A percentile compares a stretch with the other conserved stretches of the same genome.
phyloP scores from a whole-genome alignment of 352 stramenopile species.

The Blastocystis sp. region DNA sequence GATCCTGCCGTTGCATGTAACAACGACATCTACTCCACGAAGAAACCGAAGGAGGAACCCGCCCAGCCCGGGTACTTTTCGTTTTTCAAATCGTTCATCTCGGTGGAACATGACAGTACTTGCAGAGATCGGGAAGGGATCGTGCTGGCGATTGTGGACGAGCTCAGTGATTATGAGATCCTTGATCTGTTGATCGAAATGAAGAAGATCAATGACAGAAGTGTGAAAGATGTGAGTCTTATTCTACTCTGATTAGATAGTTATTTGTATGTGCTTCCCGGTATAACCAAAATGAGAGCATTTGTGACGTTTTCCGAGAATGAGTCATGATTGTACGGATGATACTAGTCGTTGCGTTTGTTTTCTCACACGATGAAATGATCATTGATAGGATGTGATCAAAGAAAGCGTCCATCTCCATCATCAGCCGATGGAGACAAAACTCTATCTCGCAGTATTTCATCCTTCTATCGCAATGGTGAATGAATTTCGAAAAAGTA shows the following conservation, averaged over 20 bases:
- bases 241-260: not conserved
- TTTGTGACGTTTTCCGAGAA: not conserved
- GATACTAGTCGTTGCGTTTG: not conserved
- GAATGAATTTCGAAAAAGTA: too few species aligned
- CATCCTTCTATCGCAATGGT: too few species aligned
- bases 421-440: too few species aligned
- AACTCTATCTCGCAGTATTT: too few species aligned
- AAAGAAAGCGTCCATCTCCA: too few species aligned
- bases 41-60: not conserved
- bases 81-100: conserved; percentile 45
- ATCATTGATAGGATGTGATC: not conserved
- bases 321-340: not conserved
- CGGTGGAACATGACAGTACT: not conserved
- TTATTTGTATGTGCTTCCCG: conserved; percentile 8
- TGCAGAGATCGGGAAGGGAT: conserved; percentile 2
- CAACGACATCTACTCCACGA: conserved; percentile 27
- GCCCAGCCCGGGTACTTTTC: conserved; percentile 15
- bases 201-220: not conserved
- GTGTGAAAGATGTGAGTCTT: conserved; percentile 21
- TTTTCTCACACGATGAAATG: not conserved
- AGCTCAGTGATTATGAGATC: not conserved
- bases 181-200: not conserved
- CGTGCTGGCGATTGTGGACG: conserved; percentile 7
- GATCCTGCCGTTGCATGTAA: not conserved
- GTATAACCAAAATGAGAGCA: not conserved